A percentile compares a stretch with the other conserved stretches of the same genome.
phyloP scores from a whole-genome alignment of 2,329 filamentous ascomycete species.

The Stenocarpella maydis region DNA sequence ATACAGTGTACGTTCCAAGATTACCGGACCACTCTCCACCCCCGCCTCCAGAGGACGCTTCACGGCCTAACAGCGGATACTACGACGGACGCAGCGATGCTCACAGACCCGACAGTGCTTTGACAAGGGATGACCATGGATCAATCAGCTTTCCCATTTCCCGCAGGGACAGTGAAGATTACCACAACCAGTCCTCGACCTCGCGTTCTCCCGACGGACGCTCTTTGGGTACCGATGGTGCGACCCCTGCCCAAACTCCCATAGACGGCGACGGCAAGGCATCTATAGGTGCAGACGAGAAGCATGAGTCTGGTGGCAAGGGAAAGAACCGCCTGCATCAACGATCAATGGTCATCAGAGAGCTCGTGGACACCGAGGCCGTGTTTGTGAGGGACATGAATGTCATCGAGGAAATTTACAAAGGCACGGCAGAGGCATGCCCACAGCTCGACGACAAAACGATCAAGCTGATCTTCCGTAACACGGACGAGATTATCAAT shows the following conservation, averaged over 20 bases:
- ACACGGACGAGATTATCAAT: conserved; percentile 87
- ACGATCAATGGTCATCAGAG: conserved; percentile 85
- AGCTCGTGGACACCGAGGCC: conserved; percentile 91
- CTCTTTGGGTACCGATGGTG: conserved; percentile 54
- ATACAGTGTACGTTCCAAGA: conserved; percentile 39
- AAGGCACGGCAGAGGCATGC: conserved; percentile 85
- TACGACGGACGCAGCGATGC: conserved; percentile 52
- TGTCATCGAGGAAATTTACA: conserved; percentile 97
- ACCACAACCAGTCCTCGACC: conserved; percentile 51
- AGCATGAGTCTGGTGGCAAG: conserved; percentile 55
- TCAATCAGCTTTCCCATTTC: conserved; percentile 53
- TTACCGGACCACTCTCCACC: conserved; percentile 61
- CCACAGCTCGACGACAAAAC: conserved; percentile 83
- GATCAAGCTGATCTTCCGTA: conserved; percentile 89
- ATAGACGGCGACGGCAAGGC: conserved; percentile 49
- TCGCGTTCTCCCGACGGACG: conserved; percentile 56
- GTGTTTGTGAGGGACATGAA: conserved; percentile 95
- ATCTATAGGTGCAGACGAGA: conserved; percentile 47
- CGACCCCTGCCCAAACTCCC: conserved; percentile 47
- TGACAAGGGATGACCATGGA: conserved; percentile 51
- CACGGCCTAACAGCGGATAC: conserved; percentile 48
- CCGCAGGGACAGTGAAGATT: conserved; percentile 56
- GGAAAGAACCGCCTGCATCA: conserved; percentile 78
- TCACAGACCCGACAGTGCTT: conserved; percentile 52
- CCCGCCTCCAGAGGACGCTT: conserved; percentile 52